Base-by-base conservation (phyloP, 768 basidiomycete species). In the Lyophyllum atratum region DNA sequence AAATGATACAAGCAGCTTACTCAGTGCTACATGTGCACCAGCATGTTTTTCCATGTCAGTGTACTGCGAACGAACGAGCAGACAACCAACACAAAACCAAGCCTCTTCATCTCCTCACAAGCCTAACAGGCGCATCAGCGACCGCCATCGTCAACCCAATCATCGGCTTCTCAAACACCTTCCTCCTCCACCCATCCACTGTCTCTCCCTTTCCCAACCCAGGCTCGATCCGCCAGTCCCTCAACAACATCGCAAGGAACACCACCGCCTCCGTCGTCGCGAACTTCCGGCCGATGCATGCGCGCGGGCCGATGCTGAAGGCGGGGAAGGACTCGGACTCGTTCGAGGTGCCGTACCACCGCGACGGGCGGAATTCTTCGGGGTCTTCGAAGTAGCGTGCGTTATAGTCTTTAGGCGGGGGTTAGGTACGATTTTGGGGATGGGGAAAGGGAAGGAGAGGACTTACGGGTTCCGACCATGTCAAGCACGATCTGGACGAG, bases 281-380 rank as follows among this genome's bases (percentile, higher is more conserved):
- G 60, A 87, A 86, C 58, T 76, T 82, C 28, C 81, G 71, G 4
- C 85, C 85, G 12, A 85, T 68, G 59, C 85, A 87, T 5, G 74
- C 73, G n/a, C 83, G 76, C 25, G 82, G 81, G 69, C 80, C 80
- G 21, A 80, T 63, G 58, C 81, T 79, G 67, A 83, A 82, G 7
- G 77, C 80, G 6, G 77, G 74, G 57, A 80, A 77, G 0, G 65
- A 63, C 43, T 80, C 80, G 0, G 77, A 78, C 7, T 79, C 80
- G 19, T 60, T 69, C 1, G 74, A 63, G 17, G 76, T 59, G 3
- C 73, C 77, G 48, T 80, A 71, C 83, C 83, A 83, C 37, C 83
- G 69, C 2, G 80, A 81, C 1, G 82, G 83, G 48, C 72, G 76
- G 70, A 71, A 83, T 50, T 71, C 66, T n/a, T 76, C 66, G 1